Base-by-base conservation (phyloP, 176 grass and related monocot genomes). In the Alopecurus myosuroides region DNA sequence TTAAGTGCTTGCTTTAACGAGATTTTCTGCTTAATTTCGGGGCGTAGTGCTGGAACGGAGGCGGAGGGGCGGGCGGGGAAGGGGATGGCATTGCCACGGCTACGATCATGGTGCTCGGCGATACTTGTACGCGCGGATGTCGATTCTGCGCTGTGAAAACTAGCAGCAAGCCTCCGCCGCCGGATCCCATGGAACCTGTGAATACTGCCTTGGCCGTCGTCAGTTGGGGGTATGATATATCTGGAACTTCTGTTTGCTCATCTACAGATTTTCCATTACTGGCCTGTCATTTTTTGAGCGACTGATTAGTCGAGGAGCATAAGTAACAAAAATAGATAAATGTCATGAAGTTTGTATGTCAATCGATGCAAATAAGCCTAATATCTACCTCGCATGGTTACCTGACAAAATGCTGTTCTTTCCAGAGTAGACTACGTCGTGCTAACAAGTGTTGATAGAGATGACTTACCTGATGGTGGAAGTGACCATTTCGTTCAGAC, bases 101-200 rank as follows among this genome's bases (percentile, higher is more conserved):
- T 11, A 98, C 96, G 15, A 98, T 98, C 74, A 98, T 98, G 96
- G 89, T 98, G 86, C 96, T 98, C n/a, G 96, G 96, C 4, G 96
- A 98, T 58, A 92, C 96, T 7, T 98, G 96, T 68, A 98, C 96
- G 44, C 93, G 93, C 0, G 96, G 96, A 0, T 95, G 96, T 31
- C 80, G 93, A 62, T 98, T 98, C 78, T 98, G 95, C 70, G 93
- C 92, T 0, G 95, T 98, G 11, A 98, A 98, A 78, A 98, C 95
- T 1, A 98, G 89, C 74, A 90, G 85, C 64, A 98, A 91, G 52
- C 95, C 91, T 40, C 65, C 87, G 1, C 90, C 92, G 25, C 95
- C 90, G 2, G 92, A 98, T 66, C 79, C 88, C 66, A 81, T 92
- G 87, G 93, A 98, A 75, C 95, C 92, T 72, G 56, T 88, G 56